Conservation (phyloP, 345 rosid genomes). For the Atalantia buxifolia region DNA sequence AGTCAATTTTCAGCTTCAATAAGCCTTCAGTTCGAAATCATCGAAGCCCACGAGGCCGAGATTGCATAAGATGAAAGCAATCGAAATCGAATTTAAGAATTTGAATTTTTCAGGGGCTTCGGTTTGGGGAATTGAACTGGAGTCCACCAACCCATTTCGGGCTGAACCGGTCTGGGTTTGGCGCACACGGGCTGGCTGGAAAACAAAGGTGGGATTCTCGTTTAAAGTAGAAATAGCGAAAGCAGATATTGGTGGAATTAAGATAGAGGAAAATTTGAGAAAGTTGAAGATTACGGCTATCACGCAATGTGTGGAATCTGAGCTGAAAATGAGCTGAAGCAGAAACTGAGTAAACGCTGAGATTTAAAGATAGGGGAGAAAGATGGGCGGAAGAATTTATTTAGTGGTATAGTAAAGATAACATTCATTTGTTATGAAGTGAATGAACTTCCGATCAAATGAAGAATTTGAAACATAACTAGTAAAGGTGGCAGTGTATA, state of each 20-base stretch:
- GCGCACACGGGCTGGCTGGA: constrained; percentile 10
- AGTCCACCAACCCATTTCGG: constrained; percentile 50
- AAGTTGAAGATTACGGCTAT: constrained; percentile 36
- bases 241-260: constrained; percentile 30
- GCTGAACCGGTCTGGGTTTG: constrained; percentile 10
- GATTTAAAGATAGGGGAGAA: constrained; percentile 27
- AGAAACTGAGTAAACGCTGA: constrained; percentile 57
- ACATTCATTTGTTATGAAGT: constrained; percentile 22
- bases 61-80: constrained; percentile 53
- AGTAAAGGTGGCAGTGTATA: constrained; percentile 17
- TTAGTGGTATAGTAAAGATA: constrained; percentile 6
- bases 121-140: too few relatives aligned
- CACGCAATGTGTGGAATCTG: constrained; percentile 28
- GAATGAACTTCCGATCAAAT: constrained; percentile 39
- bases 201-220: neutral
- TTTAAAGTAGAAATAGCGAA: constrained; percentile 9
- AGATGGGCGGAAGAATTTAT: constrained; percentile 6
- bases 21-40: constrained; percentile 39
- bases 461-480: constrained; percentile 42
- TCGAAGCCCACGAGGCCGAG: constrained; percentile 61
- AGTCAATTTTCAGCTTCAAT: constrained; percentile 32
- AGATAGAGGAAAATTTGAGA: constrained; percentile 36
- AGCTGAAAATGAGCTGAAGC: constrained; percentile 41
- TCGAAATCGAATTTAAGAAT: constrained; percentile 25
- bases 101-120: constrained; percentile 25